Evolutionary conservation across 177 flowering plant species (phyloP).

Genomic region (Vitis hybrid): DNA sequence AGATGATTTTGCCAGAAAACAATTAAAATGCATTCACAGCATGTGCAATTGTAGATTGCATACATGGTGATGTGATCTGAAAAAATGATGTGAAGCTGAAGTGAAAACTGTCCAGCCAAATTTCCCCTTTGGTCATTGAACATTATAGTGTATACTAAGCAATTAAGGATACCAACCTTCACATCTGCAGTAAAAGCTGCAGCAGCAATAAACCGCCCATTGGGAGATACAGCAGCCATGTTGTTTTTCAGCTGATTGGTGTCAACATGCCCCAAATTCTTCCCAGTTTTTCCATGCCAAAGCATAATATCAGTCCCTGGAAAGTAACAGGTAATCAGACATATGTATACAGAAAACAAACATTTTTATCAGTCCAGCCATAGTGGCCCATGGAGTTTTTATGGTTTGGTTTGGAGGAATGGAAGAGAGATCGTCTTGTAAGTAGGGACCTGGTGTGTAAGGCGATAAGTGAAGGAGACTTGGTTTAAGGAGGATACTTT

Average conservation of each 20-base stretch:
- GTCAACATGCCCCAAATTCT: constrained; percentile 67
- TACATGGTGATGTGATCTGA: not conserved
- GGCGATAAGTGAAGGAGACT: too few species aligned
- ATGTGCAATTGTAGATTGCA: not conserved
- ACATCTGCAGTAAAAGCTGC: constrained; percentile 99
- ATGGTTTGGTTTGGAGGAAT: not conserved
- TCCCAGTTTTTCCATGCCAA: constrained; percentile 96
- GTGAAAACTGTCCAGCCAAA: not conserved
- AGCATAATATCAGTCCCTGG: constrained; percentile 90
- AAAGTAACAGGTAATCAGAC: constrained; percentile 13
- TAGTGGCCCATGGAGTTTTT: too few species aligned
- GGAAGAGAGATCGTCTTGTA: not conserved
- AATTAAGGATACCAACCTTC: constrained; percentile 49
- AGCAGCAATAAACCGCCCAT: constrained; percentile 98
- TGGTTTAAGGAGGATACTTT: too few species aligned
- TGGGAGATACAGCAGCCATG: constrained; percentile 91
- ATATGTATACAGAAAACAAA: not conserved
- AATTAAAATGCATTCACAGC: not conserved
- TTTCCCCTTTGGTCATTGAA: too few species aligned
- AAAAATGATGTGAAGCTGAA: not conserved
- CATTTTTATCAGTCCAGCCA: not conserved
- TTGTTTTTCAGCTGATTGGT: constrained; percentile 93
- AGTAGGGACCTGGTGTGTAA: not conserved
- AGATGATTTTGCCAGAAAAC: not conserved
- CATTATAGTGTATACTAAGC: not conserved